Percentiles rank a stretch among this genome's conserved stretches.
phyloP scores from a whole-genome alignment of 1,284 basidiomycete species.

The Leccinum subspadiceum region DNA sequence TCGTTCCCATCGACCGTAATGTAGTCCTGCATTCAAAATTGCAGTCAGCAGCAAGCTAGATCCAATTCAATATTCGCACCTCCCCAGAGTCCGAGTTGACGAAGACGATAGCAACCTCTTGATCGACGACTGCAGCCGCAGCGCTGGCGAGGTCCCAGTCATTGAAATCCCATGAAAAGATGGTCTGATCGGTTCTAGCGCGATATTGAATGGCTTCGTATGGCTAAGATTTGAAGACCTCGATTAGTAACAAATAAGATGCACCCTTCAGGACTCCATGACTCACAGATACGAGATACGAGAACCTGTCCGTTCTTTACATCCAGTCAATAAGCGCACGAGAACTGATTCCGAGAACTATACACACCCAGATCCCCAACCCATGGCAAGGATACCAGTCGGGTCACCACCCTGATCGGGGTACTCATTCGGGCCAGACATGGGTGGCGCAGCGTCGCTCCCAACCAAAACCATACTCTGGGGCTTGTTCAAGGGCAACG shows the following conservation, averaged over 20 bases:
- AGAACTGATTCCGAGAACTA: background rate
- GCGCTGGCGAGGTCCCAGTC: constrained; percentile 33
- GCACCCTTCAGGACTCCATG: background rate
- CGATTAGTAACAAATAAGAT: background rate
- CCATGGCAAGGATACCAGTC: constrained; percentile 58
- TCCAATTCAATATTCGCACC: constrained; percentile 13
- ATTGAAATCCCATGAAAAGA: constrained; percentile 37
- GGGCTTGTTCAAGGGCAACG: constrained; percentile 51
- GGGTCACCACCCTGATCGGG: constrained; percentile 46
- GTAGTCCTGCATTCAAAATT: constrained; percentile 38
- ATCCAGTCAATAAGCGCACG: background rate
- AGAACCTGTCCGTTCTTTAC: constrained; percentile 37
- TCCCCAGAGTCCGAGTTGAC: constrained; percentile 42
- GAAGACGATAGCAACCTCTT: constrained; percentile 39
- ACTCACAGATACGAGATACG: constrained; percentile 39
- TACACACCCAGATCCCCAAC: constrained; percentile 59
- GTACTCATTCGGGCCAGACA: constrained; percentile 57
- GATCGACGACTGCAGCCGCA: constrained; percentile 26
- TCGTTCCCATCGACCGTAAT: constrained; percentile 53
- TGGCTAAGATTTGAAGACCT: constrained; percentile 24
- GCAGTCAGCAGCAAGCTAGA: constrained; percentile 1
- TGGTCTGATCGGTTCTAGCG: constrained; percentile 33
- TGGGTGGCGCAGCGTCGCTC: constrained; percentile 58
- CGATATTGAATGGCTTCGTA: constrained; percentile 40
- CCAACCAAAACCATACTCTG: constrained; percentile 36